A percentile compares a stretch with the other conserved stretches of the same genome.
These are phyloP conservation scores for Rhizophora apiculata DNA, from an alignment of 345 rosid genomes.

Conservation along the genomic window DNA sequence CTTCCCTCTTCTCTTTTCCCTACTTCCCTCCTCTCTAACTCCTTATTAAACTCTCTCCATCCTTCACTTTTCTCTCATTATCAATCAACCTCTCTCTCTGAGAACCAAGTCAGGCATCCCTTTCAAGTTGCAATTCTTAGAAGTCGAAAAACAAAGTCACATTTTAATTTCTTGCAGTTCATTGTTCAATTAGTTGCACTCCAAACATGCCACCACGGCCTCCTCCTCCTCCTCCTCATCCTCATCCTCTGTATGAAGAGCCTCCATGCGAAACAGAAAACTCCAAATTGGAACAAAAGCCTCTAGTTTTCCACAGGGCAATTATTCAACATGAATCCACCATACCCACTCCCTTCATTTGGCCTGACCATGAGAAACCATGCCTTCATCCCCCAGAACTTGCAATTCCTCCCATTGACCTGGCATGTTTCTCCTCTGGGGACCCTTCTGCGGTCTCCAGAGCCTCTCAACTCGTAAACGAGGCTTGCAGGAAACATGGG, in stretches of 20 bases:
- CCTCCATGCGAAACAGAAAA: neutral
- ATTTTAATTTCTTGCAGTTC: neutral
- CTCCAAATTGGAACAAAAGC: constrained; percentile 1
- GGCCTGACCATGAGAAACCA: constrained; percentile 87
- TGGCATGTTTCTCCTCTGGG: constrained; percentile 50
- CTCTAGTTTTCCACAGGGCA: constrained; percentile 53
- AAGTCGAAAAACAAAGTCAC: neutral
- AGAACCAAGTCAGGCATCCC: too few relatives aligned
- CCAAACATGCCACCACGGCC: constrained; percentile 4
- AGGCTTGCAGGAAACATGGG: constrained; percentile 79
- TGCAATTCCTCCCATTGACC: constrained; percentile 65
- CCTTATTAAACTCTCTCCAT: neutral
- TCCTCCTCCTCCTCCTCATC: constrained; percentile 4
- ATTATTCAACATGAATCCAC: constrained; percentile 46
- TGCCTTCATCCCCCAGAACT: constrained; percentile 49
- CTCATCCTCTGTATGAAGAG: neutral
- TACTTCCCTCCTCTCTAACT: neutral
- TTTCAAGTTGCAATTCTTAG: too few relatives aligned
- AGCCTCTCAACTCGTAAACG: constrained; percentile 51
- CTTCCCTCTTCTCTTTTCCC: neutral
- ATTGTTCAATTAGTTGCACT: neutral
- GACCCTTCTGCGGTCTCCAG: constrained; percentile 36
- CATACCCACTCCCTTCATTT: constrained; percentile 72
- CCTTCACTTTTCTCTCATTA: neutral
- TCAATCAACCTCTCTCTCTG: neutral